Percentiles rank a stretch among this genome's conserved stretches.
These are phyloP conservation scores for Fusarium guadeloupense DNA, from an alignment of 2,329 filamentous ascomycete species.

Conservation along the genomic window DNA sequence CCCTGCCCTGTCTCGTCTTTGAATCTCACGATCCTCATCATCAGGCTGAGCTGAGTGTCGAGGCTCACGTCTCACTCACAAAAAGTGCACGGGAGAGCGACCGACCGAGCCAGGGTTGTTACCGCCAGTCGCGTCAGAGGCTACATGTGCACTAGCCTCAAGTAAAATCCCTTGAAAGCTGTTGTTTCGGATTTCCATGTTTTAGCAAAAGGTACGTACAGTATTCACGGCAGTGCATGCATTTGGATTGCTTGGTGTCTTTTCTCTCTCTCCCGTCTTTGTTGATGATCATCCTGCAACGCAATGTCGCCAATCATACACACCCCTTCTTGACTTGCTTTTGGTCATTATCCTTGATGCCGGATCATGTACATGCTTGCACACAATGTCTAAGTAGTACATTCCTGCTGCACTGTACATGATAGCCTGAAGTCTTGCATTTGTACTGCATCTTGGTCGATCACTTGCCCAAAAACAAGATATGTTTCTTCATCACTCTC, in stretches of 20 bases:
- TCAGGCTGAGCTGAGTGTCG: conserved; percentile 9
- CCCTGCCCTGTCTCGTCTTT: background rate
- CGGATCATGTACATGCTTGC: conserved; percentile 22
- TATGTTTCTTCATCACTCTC: conserved; percentile 7
- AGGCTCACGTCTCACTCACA: no score
- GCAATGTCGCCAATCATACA: conserved; percentile 1
- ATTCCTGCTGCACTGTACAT: background rate
- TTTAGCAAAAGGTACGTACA: conserved; percentile 35
- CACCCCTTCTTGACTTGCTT: background rate
- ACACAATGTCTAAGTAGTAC: conserved; percentile 13
- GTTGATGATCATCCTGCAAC: background rate
- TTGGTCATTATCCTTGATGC: background rate
- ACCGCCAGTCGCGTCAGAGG: conserved; percentile 25
- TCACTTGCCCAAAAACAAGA: conserved; percentile 18
- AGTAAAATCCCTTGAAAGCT: conserved; percentile 25
- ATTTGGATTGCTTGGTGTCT: background rate
- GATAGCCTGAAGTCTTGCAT: conserved; percentile 19
- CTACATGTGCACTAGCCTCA: conserved; percentile 28
- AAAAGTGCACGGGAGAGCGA: conserved; percentile 20
- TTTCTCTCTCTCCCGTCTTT: background rate
- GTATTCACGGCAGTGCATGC: conserved; percentile 2
- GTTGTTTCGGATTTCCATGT: conserved; percentile 36
- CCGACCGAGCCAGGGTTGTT: conserved; percentile 21
- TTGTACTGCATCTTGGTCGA: conserved; percentile 16
- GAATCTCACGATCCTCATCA: background rate